A percentile compares a stretch with the other conserved stretches of the same genome.
Conservation (phyloP, 345 rosid species). For the Dipteronia sinensis region DNA sequence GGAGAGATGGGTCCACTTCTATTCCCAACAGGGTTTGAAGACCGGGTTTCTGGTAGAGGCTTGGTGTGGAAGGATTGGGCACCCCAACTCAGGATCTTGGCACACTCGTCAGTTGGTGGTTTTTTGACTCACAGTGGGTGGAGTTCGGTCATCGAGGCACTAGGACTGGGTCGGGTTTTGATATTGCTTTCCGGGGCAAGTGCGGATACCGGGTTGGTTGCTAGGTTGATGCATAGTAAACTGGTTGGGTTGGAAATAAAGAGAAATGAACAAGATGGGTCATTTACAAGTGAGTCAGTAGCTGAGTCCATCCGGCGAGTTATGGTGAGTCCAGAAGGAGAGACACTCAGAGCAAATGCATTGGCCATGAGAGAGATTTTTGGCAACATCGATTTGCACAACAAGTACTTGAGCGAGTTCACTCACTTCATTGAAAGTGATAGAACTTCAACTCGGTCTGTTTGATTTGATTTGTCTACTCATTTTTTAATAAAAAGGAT, state of each 20-base stretch:
- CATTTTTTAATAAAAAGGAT: too few relatives aligned
- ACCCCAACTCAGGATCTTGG: conserved; percentile 24
- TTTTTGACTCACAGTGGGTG: conserved; percentile 36
- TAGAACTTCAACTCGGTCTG: too few relatives aligned
- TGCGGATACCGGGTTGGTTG: conserved; percentile 25
- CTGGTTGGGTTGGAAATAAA: conserved; percentile 22
- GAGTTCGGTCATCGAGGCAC: conserved; percentile 31
- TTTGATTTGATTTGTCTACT: too few relatives aligned
- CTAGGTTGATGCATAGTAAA: conserved; percentile 14
- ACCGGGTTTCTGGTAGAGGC: conserved; percentile 17
- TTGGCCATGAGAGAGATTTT: too few relatives aligned
- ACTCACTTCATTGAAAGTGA: too few relatives aligned
- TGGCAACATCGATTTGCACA: too few relatives aligned
- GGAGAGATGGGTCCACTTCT: not conserved
- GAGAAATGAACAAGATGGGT: too few relatives aligned
- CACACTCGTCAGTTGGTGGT: conserved; percentile 29
- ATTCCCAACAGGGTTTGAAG: conserved; percentile 16
- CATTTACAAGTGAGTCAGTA: too few relatives aligned
- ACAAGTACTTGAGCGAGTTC: too few relatives aligned
- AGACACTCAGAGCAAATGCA: too few relatives aligned
- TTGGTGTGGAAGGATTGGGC: conserved; percentile 27
- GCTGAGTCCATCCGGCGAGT: too few relatives aligned
- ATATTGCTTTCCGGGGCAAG: conserved; percentile 12
- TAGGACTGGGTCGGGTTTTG: conserved; percentile 20
- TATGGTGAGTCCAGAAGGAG: too few relatives aligned